Evolutionary conservation across 345 rosid species (phyloP), one percentile per base, ranked within the genome.

Genomic region (Syzygium aqueum): DNA sequence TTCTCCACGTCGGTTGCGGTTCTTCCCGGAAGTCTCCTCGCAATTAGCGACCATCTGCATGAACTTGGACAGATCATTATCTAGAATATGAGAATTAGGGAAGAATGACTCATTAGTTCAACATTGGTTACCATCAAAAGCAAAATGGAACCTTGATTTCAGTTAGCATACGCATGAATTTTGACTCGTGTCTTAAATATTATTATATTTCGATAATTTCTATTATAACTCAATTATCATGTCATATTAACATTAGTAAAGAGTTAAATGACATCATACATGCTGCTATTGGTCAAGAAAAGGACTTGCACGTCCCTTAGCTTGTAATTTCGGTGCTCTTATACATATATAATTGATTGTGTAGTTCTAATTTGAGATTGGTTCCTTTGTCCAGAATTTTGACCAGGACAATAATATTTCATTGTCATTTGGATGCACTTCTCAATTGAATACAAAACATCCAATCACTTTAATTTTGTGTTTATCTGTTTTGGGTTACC

Each of bases 11-110:
- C 87, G 50, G 89, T 87, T 17, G 89, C 86, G 16, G 90, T 89
- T 57, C 92, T 88, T 85, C 90, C 91, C 25, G 89, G 91, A 30
- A 88, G 67, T 65, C 89, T 89, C 25, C 92, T 89, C 1, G 88
- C 88, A 77, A 89, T 90, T 84, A 88, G 25, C 23, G 92, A 86
- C 92, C 92, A 90, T 57, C 91, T 87, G 85, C 21, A 53, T 37
- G 43, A 9, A n/a, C 28, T 40, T 43, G 51, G 43, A 25, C 51
- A 10, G 27, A 40, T 52, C 61, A 52, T 17, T 25, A 49, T 49
- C 33, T 3, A 51, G 27, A 14, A 28, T 43, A 27, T 2, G 11
- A 51, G 37, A 15, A 49, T n/a, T 22, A 85, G 46, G 50, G 40
- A 30, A 15, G 46, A 85, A 15, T 14, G 40, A 8, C 6, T 30